A percentile compares a stretch with the other conserved stretches of the same genome.
These are phyloP conservation scores for Maudiozyma serrabonitensis DNA, from an alignment of 805 yeast genomes.

Conservation along the genomic window DNA sequence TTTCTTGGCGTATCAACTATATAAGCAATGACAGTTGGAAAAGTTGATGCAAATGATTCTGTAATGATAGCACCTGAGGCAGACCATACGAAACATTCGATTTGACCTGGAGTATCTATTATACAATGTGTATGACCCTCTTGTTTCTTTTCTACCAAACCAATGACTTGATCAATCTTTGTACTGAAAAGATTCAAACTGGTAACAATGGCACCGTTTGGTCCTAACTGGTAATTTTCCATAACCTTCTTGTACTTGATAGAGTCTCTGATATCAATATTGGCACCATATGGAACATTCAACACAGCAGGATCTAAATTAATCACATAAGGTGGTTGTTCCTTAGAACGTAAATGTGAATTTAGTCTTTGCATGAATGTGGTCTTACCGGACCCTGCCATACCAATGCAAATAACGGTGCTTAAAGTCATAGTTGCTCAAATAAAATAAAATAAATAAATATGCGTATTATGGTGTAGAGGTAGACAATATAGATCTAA, in stretches of 20 bases:
- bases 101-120: conserved; percentile 97
- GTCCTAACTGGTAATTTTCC: conserved; percentile 92
- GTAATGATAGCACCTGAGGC: conserved; percentile 96
- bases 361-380: conserved; percentile 94
- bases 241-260: conserved; percentile 92
- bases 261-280: conserved; percentile 93
- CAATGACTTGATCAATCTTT: conserved; percentile 90
- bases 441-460: too few relatives aligned
- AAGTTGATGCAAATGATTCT: conserved; percentile 90
- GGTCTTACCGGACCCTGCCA: conserved; percentile 88
- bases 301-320: conserved; percentile 95
- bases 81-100: conserved; percentile 97
- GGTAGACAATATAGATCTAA: too few relatives aligned
- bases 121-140: conserved; percentile 56
- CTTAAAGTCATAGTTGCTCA: conserved; percentile 27
- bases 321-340: conserved; percentile 78
- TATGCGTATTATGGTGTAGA: too few relatives aligned
- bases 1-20: conserved; percentile 95
- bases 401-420: conserved; percentile 46
- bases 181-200: conserved; percentile 87
- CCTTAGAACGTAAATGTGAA: conserved; percentile 68
- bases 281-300: conserved; percentile 87
- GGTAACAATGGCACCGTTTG: conserved; percentile 97
- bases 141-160: conserved; percentile 67
- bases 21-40: conserved; percentile 93